Base-by-base conservation (phyloP, 2,329 filamentous ascomycete species). In the Tolypocladium capitatum region DNA sequence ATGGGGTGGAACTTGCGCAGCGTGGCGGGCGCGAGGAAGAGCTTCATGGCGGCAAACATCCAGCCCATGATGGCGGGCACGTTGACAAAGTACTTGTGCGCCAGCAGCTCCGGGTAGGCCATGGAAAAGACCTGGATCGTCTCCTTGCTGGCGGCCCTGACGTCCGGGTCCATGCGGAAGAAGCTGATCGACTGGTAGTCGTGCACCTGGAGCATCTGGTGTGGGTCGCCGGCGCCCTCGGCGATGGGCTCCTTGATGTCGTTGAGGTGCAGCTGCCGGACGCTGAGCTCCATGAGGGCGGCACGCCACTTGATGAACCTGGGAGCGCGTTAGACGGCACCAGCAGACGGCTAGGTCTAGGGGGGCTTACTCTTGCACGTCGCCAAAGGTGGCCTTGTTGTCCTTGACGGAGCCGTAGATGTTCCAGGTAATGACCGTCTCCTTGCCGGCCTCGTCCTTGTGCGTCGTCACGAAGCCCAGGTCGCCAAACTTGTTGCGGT, bases 81-180 rank as follows among this genome's bases (percentile, higher is more conserved):
- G 59, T 96, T 96, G 68, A 96, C 85, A 62, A 96, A 96, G 75
- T 90, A 96, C 73, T 96, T 96, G 69, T 91, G 72, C 8, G 60
- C 52, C 24, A 96, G 75, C 10, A 94, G 80, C 70, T 96, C 91
- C 0, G 91, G 90, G 68, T 96, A 96, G 55, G 86, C 85, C 55
- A 78, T 81, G 46, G 82, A 78, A 63, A 96, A 88, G 46, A 85
- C 74, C 52, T 84, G 76, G 63, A 96, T 94, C 42, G 86, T 90
- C 68, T 90, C 81, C 59, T 80, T 82, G 53, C 80, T 84, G 16
- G 86, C 85, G 4, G 80, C 74, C 65, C 86, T 89, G 66, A 92
- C 81, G 49, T 76, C 72, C 1, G 85, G 77, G 48, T 91, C 83
- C 71, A 86, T 82, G 51, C 87, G 82, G 56, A 96, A 74, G 74